phyloP scores from a whole-genome alignment of 257 asterid genomes.

The Primulina huaijiensis region DNA sequence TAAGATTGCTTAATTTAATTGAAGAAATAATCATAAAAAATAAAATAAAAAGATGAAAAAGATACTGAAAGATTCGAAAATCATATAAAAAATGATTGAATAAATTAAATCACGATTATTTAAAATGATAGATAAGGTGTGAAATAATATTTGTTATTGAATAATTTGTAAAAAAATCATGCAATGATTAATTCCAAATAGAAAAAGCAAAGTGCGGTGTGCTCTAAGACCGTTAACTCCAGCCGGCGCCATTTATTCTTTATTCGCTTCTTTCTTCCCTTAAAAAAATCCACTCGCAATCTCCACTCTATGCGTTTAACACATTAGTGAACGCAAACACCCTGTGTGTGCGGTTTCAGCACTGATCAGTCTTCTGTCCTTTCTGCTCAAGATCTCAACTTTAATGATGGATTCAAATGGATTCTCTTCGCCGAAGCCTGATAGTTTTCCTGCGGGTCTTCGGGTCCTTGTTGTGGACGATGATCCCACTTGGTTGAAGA shows the following conservation, averaged over 20 bases:
- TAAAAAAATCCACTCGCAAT: constrained; percentile 24
- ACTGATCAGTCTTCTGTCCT: constrained; percentile 32
- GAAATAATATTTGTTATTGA: too few relatives aligned
- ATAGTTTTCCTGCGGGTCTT: constrained; percentile 81
- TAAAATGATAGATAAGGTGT: too few relatives aligned
- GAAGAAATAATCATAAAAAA: too few relatives aligned
- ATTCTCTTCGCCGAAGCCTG: constrained; percentile 64
- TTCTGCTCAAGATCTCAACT: constrained; percentile 22
- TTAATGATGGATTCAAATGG: constrained; percentile 54
- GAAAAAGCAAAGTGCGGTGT: constrained; percentile 5
- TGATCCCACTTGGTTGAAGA: constrained; percentile 96
- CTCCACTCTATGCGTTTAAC: constrained; percentile 17
- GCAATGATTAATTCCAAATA: not conserved
- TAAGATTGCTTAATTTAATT: too few relatives aligned
- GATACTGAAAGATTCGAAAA: too few relatives aligned
- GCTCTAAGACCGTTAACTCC: constrained; percentile 29
- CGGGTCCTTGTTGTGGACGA: constrained; percentile 95
- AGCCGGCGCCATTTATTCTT: constrained; percentile 43
- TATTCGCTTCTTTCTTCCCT: constrained; percentile 23
- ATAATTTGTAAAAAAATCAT: not conserved
- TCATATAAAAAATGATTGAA: too few relatives aligned
- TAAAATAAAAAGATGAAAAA: too few relatives aligned
- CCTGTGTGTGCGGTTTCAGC: constrained; percentile 26
- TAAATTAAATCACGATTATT: too few relatives aligned
- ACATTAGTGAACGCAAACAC: constrained; percentile 12